Base-by-base conservation (phyloP, 805 yeast genomes). In the Debaryomyces tyrocola region DNA sequence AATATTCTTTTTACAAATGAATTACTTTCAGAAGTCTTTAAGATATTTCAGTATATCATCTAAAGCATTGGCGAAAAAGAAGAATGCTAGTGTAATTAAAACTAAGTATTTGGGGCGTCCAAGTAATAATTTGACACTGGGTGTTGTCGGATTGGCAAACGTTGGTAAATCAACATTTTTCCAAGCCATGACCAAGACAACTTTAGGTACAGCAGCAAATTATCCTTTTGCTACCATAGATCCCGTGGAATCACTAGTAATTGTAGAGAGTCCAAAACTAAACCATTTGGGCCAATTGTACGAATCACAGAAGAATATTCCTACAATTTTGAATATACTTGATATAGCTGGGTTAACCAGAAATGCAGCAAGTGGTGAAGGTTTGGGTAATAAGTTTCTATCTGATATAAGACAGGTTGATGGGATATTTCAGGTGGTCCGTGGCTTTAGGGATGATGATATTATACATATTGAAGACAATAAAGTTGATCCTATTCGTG, bases 221-320 rank as follows among this genome's bases (percentile, higher is more conserved):
- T 73, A 84, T 61, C 90, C 90, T 6, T 84, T 83, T 66, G 90
- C 90, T 8, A 84, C 90, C 7, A 85, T 84, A 46, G 87, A 84
- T 45, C 88, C 90, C 0, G 87, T 80, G 56, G 85, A 83, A 60
- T 83, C 85, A 29, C 66, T 76, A 42, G 79, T 79, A 4, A 57
- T 75, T 7, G 85, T 78, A 41, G 85, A 77, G 48, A 75, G 81
- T 10, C 58, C 64, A 17, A 73, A 77, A 47, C 68, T 84, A 18
- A 77, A 79, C 42, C 72, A 67, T 44, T 70, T 84, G 37, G 67
- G 72, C 39, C 49, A 65, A 10, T 49, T 83, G 10, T 83, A 80
- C 58, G 59, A 64, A 14, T 81, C 88, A 0, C 64, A 67, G 37
- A 75, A 74, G 48, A 70, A 71, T 41, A 67, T 83, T 6, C 84